Evolutionary conservation across 192 early-diverging fungal genomes (phyloP), one percentile per base, ranked within the genome.

Genomic region (Backusella psychrophila): DNA sequence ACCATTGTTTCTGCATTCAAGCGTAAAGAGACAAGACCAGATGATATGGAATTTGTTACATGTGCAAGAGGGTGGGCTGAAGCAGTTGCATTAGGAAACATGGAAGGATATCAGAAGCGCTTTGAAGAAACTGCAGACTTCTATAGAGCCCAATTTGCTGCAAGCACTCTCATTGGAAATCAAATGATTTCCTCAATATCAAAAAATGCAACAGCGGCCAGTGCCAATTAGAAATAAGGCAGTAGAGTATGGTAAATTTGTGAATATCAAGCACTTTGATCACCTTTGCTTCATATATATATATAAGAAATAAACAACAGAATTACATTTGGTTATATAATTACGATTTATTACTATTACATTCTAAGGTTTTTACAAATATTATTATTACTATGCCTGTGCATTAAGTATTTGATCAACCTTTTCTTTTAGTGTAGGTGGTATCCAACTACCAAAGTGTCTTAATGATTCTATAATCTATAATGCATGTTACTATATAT

Each of bases 31-130:
- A 91, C 90, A 74, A 89, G 91, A 69, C 86, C 91, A 14, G 93
- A 93, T 73, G 94, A 95, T 71, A 89, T 93, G 86, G 95, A 96
- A 78, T 99, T 97, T 76, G 94, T 94, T 80, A 92, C 93, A 23
- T 93, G 94, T 9, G 93, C 94, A 3, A 85, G 89, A 33, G 96
- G 95, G 23, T 99, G 97, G 97, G 95, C 93, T 39, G 94, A 97
- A 82, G 93, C 93, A 77, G 95, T 99, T 71, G 91, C 88, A 33
- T 75, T 92, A 69, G 94, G 93, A 0, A 90, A 87, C 39, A 91
- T 95, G 82, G 93, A 95, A 6, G 93, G 89, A 6, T 99, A 99
- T 81, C 85, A 88, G 23, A 81, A 84, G 68, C 88, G 95, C 79
- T 99, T 98, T 81, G 91, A 95, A 74, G 86, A 84, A 38, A 95